Base-by-base conservation (phyloP, 495 filamentous ascomycete species). In the Podospora anserina region DNA sequence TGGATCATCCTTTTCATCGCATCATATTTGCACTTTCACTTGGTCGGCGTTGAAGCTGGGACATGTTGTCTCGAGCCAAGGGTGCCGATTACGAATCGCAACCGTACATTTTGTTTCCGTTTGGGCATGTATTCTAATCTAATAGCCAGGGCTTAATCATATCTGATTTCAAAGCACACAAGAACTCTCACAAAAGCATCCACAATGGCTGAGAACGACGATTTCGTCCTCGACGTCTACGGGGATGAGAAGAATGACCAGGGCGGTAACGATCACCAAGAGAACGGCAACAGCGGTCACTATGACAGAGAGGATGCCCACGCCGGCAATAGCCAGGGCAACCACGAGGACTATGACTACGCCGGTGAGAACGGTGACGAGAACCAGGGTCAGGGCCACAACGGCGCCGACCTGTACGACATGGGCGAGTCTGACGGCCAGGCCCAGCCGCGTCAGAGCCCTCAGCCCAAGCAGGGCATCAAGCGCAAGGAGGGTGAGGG, bases 161-260 rank as follows among this genome's bases (percentile, higher is more conserved):
- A 26, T 62, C 58, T 57, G 27, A 58, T 61, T 23, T 20, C 65
- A 49, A 67, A 49, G 39, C 39, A 64, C 23, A 44, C 57, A 55
- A 59, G 44, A 62, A 4, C 23, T 26, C 23, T 19, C 4, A 39
- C 44, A 3, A 11, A 26, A 39, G 26, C 56, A 68, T 28, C 20
- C 67, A 74, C 6, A 60, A 81, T 81, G 78, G 77, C 77, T 70
- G 95, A 98, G 78, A 16, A 11, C 9, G 93, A 95, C 80, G 93
- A 96, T 75, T 98, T 97, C 85, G 95, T 98, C 78, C 96, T 97
- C 85, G 96, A 98, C 78, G 93, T 97, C 80, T 97, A 97, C 78
- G 94, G 92, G 70, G 94, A 97, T 77, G 88, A 91, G 62, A 84
- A 83, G 70, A 78, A 75, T 23, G 78, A 82, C 32, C 76, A 76